Base-by-base conservation (phyloP, 2,329 filamentous ascomycete species). In the Aspergillus sp. region DNA sequence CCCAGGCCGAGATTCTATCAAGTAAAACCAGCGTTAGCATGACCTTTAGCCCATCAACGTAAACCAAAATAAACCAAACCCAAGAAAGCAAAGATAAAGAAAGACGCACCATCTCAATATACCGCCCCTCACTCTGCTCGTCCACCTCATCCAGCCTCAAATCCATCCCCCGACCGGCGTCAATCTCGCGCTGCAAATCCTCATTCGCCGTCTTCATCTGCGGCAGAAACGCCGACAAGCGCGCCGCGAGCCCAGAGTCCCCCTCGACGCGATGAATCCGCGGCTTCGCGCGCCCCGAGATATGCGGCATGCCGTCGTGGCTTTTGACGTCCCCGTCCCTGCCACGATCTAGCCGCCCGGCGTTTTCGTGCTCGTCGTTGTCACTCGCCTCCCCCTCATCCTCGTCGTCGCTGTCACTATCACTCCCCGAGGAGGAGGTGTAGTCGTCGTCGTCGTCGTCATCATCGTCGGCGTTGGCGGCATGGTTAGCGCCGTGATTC, bases 201-300 rank as follows among this genome's bases (percentile, higher is more conserved):
- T 77, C 74, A 68, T 80, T 80, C 29, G 78, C 78, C 55, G 68
- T 70, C 59, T 76, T 77, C 58, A 80, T 71, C 62, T 77, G 67
- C 10, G 78, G 78, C 42, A 80, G 60, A 62, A 80, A 80, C 7
- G 71, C 60, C 10, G 75, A 73, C 42, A 80, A 59, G 36, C 77
- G 73, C 20, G 73, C 70, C 42, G 77, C 63, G 5, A 80, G 56
- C 24, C 66, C 69, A 1, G 70, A 70, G 12, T 66, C 62, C 14
- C 64, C 63, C 2, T 71, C 54, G 29, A 73, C 63, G 22, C 65
- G 67, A 24, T 64, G 65, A 57, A 77, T 77, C 51, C 63, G 63
- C 3, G 75, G 75, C 65, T 75, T 77, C 9, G 66, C 67, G 12
- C 67, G 68, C n/a, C 67, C 69, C 20, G 66, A 62, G 11, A 75